Evolutionary conservation across 306 rosid species (phyloP).

Genomic region (Pyrus pyrifolia): DNA sequence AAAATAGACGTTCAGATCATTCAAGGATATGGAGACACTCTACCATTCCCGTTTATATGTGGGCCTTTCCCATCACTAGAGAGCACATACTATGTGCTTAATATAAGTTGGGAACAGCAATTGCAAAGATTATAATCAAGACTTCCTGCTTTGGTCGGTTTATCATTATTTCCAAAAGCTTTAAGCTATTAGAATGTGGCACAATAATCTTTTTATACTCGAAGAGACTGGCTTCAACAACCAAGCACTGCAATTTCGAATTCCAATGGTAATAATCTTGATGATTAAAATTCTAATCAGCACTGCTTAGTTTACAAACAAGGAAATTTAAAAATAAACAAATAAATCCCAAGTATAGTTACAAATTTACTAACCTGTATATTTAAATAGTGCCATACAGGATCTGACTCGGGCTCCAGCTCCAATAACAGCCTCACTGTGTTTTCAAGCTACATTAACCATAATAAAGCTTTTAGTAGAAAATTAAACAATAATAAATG

Average conservation of each 20-base stretch:
- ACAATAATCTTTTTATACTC: neutral
- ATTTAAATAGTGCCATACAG: conserved; percentile 92
- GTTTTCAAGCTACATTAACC: conserved; percentile 75
- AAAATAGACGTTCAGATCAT: neutral
- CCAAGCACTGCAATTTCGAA: conserved; percentile 6
- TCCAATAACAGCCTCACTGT: conserved; percentile 86
- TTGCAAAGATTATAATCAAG: neutral
- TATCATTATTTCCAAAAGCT: neutral
- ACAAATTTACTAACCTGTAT: conserved; percentile 54
- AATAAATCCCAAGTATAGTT: neutral
- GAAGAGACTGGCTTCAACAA: conserved; percentile 1
- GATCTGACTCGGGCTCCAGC: conserved; percentile 94
- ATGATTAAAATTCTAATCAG: neutral
- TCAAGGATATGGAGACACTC: neutral
- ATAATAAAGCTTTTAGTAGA: conserved; percentile 14
- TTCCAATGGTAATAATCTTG: neutral
- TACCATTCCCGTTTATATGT: neutral
- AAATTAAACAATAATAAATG: neutral
- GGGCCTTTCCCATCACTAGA: neutral
- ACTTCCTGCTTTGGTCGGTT: neutral
- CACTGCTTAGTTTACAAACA: neutral
- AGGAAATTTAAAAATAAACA: neutral
- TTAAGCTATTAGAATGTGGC: neutral
- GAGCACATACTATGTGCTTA: neutral
- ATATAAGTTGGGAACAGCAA: neutral